A percentile compares a stretch with the other conserved stretches of the same genome.
These are phyloP conservation scores for Trichophyton mentagrophytes DNA, from an alignment of 2,329 filamentous ascomycete genomes.

Conservation along the genomic window DNA sequence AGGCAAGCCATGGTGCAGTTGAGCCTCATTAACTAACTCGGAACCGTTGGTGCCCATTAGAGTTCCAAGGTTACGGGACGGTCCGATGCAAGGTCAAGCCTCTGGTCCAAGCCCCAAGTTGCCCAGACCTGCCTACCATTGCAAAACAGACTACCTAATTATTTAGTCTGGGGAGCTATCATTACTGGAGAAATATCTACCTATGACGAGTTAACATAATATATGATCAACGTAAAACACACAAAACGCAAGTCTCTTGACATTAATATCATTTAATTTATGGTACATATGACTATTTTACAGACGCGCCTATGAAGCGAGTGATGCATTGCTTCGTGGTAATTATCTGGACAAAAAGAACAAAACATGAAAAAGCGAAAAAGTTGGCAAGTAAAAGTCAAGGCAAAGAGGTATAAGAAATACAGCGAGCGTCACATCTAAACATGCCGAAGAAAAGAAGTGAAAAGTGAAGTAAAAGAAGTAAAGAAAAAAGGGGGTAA, in stretches of 20 bases:
- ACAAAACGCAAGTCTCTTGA: background rate
- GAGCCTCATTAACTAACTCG: too few species aligned
- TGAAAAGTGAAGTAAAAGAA: too few species aligned
- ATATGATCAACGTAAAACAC: background rate
- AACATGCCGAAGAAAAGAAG: background rate
- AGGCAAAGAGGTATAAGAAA: background rate
- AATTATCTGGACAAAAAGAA: background rate
- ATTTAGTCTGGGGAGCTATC: too few species aligned
- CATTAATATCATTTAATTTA: background rate
- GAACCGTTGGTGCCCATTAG: too few species aligned
- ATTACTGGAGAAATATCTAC: too few species aligned
- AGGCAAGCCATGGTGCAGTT: too few species aligned
- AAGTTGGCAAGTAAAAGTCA: background rate
- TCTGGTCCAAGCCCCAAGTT: too few species aligned
- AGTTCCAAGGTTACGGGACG: too few species aligned
- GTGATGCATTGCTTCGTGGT: conserved; percentile 3
- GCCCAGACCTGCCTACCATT: too few species aligned
- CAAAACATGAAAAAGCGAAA: background rate
- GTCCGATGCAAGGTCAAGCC: too few species aligned
- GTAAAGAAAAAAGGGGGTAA: background rate
- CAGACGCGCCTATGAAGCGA: background rate
- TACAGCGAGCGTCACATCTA: background rate
- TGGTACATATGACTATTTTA: background rate
- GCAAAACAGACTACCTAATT: too few species aligned
- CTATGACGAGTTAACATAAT: too few species aligned